phyloP scores from a whole-genome alignment of 768 basidiomycete species.

The Lentinula raphanica region DNA sequence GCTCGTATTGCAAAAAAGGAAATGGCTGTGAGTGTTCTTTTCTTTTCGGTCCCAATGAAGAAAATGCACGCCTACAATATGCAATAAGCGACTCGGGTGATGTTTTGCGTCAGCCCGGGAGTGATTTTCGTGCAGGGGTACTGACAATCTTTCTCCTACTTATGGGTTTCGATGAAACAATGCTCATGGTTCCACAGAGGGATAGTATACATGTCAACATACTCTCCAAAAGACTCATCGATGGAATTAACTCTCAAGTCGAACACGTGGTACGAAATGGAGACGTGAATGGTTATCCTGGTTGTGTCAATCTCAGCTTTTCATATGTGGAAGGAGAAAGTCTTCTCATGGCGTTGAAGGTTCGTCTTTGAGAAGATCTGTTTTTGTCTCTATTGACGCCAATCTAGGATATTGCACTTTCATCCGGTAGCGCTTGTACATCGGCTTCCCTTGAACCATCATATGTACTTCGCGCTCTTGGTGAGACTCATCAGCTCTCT shows the following conservation, averaged over 20 bases:
- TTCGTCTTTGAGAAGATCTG: slow-evolving; percentile 21
- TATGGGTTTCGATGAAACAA: slow-evolving; percentile 8
- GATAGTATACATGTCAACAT: slow-evolving; percentile 72
- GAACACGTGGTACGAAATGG: slow-evolving; percentile 94
- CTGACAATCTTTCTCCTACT: slow-evolving; percentile 43
- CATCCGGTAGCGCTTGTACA: slow-evolving; percentile 97
- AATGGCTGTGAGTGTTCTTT: slow-evolving; percentile 72
- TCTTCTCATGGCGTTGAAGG: slow-evolving; percentile 96
- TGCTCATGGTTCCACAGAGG: slow-evolving; percentile 39
- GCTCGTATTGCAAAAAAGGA: slow-evolving; percentile 87
- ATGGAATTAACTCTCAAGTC: slow-evolving; percentile 76
- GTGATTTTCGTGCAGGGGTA: slow-evolving; percentile 89
- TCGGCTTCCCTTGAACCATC: slow-evolving; percentile 98
- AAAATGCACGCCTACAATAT: slow-evolving; percentile 32
- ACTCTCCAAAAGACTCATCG: slow-evolving; percentile 76
- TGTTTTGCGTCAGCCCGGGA: slow-evolving; percentile 41
- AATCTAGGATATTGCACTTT: slow-evolving; percentile 85
- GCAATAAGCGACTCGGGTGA: slow-evolving; percentile 42
- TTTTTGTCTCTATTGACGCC: neutral
- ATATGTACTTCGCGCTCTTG: slow-evolving; percentile 93
- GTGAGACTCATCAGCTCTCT: slow-evolving; percentile 29
- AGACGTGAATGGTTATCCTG: slow-evolving; percentile 86
- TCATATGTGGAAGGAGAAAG: slow-evolving; percentile 97
- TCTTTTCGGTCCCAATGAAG: slow-evolving; percentile 31
- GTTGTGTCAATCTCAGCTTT: slow-evolving; percentile 94